These are phyloP conservation scores for Hibiscus trionum DNA, from an alignment of 345 rosid genomes.

Conservation along the genomic window DNA sequence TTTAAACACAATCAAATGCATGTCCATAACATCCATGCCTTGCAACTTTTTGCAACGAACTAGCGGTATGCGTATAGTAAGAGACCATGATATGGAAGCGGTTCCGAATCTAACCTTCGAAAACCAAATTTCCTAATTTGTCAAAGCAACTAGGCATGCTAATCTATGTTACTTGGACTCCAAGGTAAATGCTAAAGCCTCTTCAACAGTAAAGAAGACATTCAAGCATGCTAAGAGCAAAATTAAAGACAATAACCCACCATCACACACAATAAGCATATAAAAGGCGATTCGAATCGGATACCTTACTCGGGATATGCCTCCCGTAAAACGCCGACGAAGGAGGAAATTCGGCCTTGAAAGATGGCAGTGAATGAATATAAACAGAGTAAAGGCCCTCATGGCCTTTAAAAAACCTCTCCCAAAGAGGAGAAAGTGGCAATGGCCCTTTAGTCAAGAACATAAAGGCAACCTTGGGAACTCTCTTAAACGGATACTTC, in stretches of 20 bases:
- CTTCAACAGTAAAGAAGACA: neutral
- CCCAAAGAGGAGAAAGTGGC: conserved; percentile 90
- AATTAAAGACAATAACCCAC: neutral
- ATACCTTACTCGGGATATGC: conserved; percentile 88
- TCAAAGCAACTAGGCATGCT: neutral
- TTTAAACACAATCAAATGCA: neutral
- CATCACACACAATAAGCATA: neutral
- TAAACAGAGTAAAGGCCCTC: conserved; percentile 69
- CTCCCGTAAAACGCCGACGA: conserved; percentile 61
- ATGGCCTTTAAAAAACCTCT: conserved; percentile 76
- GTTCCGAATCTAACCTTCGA: no score
- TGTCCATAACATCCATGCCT: neutral
- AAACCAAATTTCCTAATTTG: neutral
- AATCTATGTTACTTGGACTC: neutral
- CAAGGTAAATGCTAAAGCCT: neutral
- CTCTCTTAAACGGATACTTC: conserved; percentile 62
- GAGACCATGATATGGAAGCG: neutral
- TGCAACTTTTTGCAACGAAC: neutral
- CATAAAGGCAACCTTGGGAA: conserved; percentile 90
- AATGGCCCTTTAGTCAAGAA: conserved; percentile 89
- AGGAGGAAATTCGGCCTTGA: conserved; percentile 42
- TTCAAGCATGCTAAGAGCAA: neutral
- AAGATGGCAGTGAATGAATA: conserved; percentile 74
- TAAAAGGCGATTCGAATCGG: neutral
- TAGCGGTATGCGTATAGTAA: neutral